Conservation (phyloP, 2,329 filamentous ascomycete species). For the Verticillium albo-atrum region DNA sequence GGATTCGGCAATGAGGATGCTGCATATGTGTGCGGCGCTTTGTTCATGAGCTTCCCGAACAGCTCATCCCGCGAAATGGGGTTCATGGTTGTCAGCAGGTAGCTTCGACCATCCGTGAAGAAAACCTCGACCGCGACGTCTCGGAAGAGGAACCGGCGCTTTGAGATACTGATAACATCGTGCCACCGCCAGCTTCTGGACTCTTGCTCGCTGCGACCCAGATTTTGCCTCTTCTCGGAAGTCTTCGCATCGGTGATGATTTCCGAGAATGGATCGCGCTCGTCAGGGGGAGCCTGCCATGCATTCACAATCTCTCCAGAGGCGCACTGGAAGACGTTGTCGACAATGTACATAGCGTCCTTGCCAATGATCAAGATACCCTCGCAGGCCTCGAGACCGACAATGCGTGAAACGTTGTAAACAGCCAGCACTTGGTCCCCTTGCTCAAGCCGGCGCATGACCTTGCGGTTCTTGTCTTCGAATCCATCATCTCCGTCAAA, state of each 20-base stretch:
- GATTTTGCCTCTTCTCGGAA: slow-evolving; percentile 56
- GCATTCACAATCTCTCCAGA: slow-evolving; percentile 97
- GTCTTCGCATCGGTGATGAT: slow-evolving; percentile 75
- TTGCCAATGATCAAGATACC: slow-evolving; percentile 92
- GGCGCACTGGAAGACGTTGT: slow-evolving; percentile 91
- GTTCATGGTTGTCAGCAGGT: slow-evolving; percentile 81
- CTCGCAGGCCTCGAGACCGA: slow-evolving; percentile 89
- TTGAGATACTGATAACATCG: slow-evolving; percentile 92
- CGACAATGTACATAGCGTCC: slow-evolving; percentile 87
- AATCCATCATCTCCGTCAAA: slow-evolving; percentile 71
- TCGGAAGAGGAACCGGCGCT: slow-evolving; percentile 89
- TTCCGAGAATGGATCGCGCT: slow-evolving; percentile 91
- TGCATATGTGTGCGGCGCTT: slow-evolving; percentile 75
- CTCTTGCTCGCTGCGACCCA: slow-evolving; percentile 64
- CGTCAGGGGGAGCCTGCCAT: slow-evolving; percentile 86
- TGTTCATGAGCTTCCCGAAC: slow-evolving; percentile 67
- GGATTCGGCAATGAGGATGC: slow-evolving; percentile 66
- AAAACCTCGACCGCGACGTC: slow-evolving; percentile 97
- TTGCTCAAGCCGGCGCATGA: slow-evolving; percentile 87
- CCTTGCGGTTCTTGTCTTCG: slow-evolving; percentile 97
- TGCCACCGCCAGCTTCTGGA: slow-evolving; percentile 90
- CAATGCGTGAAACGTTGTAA: slow-evolving; percentile 91
- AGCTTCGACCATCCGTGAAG: slow-evolving; percentile 94
- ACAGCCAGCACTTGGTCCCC: slow-evolving; percentile 91
- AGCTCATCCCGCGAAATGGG: slow-evolving; percentile 72